Conservation (phyloP, 495 filamentous ascomycete species). For the Immersiella caudata region DNA sequence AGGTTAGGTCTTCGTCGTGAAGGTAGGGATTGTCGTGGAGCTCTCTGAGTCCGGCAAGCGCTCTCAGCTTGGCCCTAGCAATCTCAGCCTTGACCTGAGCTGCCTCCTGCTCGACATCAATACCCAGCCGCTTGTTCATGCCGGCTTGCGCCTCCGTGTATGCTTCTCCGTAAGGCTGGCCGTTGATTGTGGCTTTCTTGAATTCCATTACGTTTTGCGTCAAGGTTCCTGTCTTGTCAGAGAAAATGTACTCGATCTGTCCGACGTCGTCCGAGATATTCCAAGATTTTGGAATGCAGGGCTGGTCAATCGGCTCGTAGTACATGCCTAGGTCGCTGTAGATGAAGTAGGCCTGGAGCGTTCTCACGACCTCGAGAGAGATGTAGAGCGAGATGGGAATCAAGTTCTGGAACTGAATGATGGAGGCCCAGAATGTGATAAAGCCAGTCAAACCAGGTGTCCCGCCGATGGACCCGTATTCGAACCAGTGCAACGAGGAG, state of each 20-base stretch:
- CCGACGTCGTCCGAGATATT: conserved; percentile 98
- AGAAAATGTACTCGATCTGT: conserved; percentile 99
- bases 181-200: conserved; percentile 96
- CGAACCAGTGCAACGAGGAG: conserved; percentile 80
- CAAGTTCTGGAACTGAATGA: conserved; percentile 98
- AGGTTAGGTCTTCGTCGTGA: conserved; percentile 85
- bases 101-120: conserved; percentile 79
- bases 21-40: conserved; percentile 91
- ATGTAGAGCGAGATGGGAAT: conserved; percentile 98
- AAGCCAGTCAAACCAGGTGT: conserved; percentile 80
- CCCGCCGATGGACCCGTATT: conserved; percentile 81
- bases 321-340: conserved; percentile 96
- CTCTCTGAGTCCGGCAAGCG: conserved; percentile 70
- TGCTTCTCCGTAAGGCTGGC: conserved; percentile 91
- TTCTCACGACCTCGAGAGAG: conserved; percentile 92
- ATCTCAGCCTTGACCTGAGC: conserved; percentile 77
- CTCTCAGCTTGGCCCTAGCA: conserved; percentile 69
- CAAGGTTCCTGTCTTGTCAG: conserved; percentile 97
- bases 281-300: conserved; percentile 97
- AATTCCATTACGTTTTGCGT: conserved; percentile 99
- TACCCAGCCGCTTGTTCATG: conserved; percentile 87
- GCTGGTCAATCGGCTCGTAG: conserved; percentile 89
- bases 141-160: conserved; percentile 96
- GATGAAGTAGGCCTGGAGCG: conserved; percentile 94
- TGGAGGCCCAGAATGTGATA: conserved; percentile 91